Conservation (phyloP, 2,329 filamentous ascomycete genomes). For the Alternaria viburni region DNA sequence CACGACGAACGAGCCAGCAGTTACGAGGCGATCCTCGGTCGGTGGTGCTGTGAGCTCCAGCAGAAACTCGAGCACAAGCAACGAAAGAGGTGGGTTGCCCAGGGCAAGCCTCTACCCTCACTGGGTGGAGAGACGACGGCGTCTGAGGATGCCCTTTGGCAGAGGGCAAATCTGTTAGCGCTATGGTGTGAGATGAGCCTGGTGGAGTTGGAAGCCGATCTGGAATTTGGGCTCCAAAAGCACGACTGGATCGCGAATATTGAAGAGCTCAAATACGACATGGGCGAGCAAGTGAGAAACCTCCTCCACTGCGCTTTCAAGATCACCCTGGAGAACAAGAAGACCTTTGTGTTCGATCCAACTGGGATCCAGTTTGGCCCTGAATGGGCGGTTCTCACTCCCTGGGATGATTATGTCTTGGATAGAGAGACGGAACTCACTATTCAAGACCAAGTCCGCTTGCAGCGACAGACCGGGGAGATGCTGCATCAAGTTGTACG, state of each 20-base stretch:
- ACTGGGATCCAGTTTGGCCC: constrained; percentile 24
- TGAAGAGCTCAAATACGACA: constrained; percentile 1
- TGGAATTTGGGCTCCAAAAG: neutral
- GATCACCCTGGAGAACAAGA: neutral
- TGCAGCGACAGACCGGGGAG: neutral
- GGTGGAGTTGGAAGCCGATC: neutral
- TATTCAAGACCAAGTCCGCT: neutral
- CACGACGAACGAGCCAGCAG: neutral
- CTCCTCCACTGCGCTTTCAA: constrained; percentile 9
- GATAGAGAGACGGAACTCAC: neutral
- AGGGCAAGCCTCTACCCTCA: neutral
- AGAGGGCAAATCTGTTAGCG: neutral
- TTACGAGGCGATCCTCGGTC: neutral
- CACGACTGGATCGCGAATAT: neutral
- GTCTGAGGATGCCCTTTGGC: neutral
- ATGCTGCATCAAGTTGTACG: neutral
- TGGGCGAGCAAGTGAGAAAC: neutral
- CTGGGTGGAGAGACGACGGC: neutral
- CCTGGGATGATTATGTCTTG: neutral
- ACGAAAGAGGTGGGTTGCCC: neutral
- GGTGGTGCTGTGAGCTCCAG: neutral
- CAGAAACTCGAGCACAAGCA: neutral
- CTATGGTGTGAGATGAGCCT: neutral
- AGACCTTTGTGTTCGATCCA: constrained; percentile 18
- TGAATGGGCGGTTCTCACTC: constrained; percentile 17